Conservation (phyloP, 768 basidiomycete species). For the Pluteus cervinus region DNA sequence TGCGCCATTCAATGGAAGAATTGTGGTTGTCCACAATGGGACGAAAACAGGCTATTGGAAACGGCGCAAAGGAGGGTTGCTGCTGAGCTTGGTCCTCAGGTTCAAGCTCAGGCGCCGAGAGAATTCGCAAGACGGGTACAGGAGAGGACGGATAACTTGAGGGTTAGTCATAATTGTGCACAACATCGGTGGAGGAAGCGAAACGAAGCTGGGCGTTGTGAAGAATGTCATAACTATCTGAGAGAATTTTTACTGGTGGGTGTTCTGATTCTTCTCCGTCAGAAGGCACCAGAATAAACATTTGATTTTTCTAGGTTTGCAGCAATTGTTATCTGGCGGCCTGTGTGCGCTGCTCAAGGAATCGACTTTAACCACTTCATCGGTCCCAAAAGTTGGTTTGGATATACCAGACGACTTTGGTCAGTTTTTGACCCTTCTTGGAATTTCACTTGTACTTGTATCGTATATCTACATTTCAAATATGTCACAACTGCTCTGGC, state of each 20-base stretch:
- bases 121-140: conserved; percentile 24
- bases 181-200: conserved; percentile 39
- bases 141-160: conserved; percentile 28
- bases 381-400: no score
- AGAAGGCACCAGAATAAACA: not conserved
- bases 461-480: no score
- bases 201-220: conserved; percentile 37
- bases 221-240: conserved; percentile 36
- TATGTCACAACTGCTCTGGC: no score
- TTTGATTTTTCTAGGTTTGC: conserved; percentile 22
- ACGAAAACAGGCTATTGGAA: conserved; percentile 37
- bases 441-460: no score
- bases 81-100: conserved; percentile 25
- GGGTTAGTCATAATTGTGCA: conserved; percentile 49
- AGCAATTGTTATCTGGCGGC: conserved; percentile 26
- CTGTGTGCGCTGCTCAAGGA: conserved; percentile 33
- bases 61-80: conserved; percentile 43
- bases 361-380: conserved; percentile 26
- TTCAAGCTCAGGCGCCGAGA: conserved; percentile 19
- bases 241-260: conserved; percentile 45
- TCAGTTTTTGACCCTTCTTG: no score
- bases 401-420: no score
- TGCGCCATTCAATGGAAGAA: conserved; percentile 60
- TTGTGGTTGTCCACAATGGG: conserved; percentile 60
- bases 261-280: conserved; percentile 5